phyloP scores from a whole-genome alignment of 129 eudicot genomes.

The Daucus carota region DNA sequence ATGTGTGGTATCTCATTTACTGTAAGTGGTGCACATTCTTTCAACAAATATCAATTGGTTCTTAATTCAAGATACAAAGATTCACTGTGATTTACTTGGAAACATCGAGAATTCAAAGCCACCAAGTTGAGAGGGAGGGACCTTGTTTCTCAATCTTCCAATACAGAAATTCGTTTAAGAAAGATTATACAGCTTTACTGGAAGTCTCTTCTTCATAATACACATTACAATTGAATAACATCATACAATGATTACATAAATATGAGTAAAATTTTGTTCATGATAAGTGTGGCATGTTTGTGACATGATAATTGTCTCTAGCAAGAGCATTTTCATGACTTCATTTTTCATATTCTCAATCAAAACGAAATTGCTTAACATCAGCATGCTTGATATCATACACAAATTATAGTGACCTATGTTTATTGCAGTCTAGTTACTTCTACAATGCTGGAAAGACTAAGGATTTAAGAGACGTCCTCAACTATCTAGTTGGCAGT shows the following conservation, averaged over 20 bases:
- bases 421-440: constrained; percentile 9
- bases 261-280: neutral
- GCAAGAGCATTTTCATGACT: neutral
- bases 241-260: neutral
- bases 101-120: neutral
- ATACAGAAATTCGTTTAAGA: neutral
- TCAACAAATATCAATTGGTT: neutral
- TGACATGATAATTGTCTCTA: neutral
- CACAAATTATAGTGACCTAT: neutral
- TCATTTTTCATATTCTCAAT: neutral
- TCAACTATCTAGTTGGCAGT: neutral
- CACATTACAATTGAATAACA: neutral
- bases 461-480: neutral
- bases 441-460: constrained; percentile 12
- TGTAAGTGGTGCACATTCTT: neutral
- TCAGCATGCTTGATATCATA: neutral
- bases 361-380: neutral
- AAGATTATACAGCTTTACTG: neutral
- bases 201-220: neutral
- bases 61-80: neutral
- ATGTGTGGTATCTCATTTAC: constrained; percentile 8
- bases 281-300: neutral
- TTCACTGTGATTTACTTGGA: neutral
- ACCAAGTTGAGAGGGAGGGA: no score
- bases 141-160: neutral